Evolutionary conservation across 495 filamentous ascomycete genomes (phyloP).

Genomic region (Pseudevernia furfuracea): DNA sequence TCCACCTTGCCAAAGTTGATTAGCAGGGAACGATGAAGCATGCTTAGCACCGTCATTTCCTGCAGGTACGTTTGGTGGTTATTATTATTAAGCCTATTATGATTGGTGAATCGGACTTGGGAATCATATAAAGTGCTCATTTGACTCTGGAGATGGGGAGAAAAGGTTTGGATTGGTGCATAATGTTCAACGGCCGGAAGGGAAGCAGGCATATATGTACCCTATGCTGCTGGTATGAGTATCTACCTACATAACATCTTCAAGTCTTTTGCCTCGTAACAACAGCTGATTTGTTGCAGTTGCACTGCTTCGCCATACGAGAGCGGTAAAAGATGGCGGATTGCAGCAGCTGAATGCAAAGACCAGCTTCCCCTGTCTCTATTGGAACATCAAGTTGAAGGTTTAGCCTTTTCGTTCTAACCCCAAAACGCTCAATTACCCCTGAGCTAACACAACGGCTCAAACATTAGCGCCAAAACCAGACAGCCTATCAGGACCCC

Average conservation of each 20-base stretch:
- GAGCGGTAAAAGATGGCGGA: not conserved
- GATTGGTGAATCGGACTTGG: not conserved
- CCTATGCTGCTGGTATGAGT: too few species aligned
- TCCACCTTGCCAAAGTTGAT: not conserved
- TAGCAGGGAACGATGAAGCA: not conserved
- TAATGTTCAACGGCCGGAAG: too few species aligned
- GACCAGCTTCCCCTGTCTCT: not conserved
- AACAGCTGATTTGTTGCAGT: not conserved
- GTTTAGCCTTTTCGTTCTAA: not conserved
- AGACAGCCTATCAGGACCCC: not conserved
- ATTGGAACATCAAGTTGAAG: not conserved
- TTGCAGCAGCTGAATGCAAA: not conserved
- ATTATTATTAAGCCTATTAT: too few species aligned
- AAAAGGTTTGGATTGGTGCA: too few species aligned
- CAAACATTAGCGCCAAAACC: not conserved
- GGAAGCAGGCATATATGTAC: too few species aligned
- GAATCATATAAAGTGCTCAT: too few species aligned
- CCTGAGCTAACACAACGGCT: conserved; percentile 1
- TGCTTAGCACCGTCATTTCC: not conserved
- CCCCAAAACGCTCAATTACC: not conserved
- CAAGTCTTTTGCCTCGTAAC: not conserved
- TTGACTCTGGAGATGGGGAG: too few species aligned
- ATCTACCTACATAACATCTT: too few species aligned
- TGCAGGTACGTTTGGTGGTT: conserved; percentile 9
- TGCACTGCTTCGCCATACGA: not conserved